These are phyloP conservation scores for Paspalum notatum DNA, from an alignment of 176 grass and related monocot genomes.

Conservation along the genomic window DNA sequence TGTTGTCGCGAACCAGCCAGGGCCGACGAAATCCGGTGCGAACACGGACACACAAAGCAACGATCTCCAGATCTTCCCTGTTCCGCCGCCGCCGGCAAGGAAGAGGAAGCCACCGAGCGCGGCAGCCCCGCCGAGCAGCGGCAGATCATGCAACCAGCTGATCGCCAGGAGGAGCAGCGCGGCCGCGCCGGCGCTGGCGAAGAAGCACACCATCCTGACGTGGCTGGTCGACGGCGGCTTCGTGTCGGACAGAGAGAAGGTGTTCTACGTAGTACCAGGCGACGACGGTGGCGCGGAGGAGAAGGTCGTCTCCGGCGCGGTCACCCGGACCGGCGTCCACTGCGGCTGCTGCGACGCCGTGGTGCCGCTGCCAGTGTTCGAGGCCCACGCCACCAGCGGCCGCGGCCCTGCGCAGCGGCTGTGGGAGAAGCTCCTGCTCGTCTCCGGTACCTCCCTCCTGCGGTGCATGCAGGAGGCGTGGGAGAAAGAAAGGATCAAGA, in stretches of 20 bases:
- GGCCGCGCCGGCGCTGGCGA: background rate
- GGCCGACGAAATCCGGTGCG: background rate
- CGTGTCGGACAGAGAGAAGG: slow-evolving; percentile 50
- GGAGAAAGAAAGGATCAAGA: slow-evolving; percentile 27
- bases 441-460: slow-evolving; percentile 59
- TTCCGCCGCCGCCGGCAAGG: background rate
- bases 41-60: background rate
- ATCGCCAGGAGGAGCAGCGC: background rate
- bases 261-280: slow-evolving; percentile 53
- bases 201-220: slow-evolving; percentile 66
- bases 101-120: background rate
- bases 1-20: background rate
- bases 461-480: slow-evolving; percentile 58
- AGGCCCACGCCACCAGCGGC: slow-evolving; percentile 49
- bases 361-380: slow-evolving; percentile 44
- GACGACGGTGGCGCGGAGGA: slow-evolving; percentile 14
- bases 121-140: background rate
- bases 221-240: slow-evolving; percentile 68
- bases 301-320: slow-evolving; percentile 54
- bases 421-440: slow-evolving; percentile 63
- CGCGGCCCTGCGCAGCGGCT: background rate
- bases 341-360: slow-evolving; percentile 64
- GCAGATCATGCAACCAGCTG: slow-evolving; percentile 2
- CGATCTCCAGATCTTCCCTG: slow-evolving; percentile 10
- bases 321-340: slow-evolving; percentile 47